Evolutionary conservation across 306 rosid species (phyloP).

Genomic region (Boehmeria nivea): DNA sequence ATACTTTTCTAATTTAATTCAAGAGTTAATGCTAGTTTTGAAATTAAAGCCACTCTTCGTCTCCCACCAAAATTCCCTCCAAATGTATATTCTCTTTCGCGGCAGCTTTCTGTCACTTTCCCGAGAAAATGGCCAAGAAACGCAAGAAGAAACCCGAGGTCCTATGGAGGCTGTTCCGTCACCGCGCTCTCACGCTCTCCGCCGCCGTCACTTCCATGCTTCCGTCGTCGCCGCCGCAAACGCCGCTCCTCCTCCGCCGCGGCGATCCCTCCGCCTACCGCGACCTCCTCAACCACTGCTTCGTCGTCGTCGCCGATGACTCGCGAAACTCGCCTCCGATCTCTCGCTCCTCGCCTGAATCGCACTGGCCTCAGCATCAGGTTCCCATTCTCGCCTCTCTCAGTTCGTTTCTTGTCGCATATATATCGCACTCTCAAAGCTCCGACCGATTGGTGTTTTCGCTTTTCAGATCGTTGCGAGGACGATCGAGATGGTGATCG

Average conservation of each 20-base stretch:
- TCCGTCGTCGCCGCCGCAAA: conserved; percentile 36
- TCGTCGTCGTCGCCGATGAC: conserved; percentile 39
- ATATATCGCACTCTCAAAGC: background rate
- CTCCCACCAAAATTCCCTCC: no score
- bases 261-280: conserved; percentile 52
- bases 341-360: conserved; percentile 20
- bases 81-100: background rate
- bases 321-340: conserved; percentile 30
- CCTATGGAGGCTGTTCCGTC: conserved; percentile 50
- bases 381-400: conserved; percentile 25
- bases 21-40: no score
- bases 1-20: no score
- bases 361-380: conserved; percentile 44
- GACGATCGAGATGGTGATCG: conserved; percentile 37
- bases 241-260: conserved; percentile 44
- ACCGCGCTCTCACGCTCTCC: conserved; percentile 43
- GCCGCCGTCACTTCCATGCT: conserved; percentile 41
- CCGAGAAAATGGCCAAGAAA: conserved; percentile 45
- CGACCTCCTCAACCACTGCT: conserved; percentile 39
- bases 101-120: conserved; percentile 9
- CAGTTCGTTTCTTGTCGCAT: background rate
- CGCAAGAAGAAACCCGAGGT: conserved; percentile 44
- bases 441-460: background rate
- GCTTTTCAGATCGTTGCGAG: conserved; percentile 51
- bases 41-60: no score